Conservation (phyloP, 352 stramenopile genomes). For the Pythium phragmiticola region DNA sequence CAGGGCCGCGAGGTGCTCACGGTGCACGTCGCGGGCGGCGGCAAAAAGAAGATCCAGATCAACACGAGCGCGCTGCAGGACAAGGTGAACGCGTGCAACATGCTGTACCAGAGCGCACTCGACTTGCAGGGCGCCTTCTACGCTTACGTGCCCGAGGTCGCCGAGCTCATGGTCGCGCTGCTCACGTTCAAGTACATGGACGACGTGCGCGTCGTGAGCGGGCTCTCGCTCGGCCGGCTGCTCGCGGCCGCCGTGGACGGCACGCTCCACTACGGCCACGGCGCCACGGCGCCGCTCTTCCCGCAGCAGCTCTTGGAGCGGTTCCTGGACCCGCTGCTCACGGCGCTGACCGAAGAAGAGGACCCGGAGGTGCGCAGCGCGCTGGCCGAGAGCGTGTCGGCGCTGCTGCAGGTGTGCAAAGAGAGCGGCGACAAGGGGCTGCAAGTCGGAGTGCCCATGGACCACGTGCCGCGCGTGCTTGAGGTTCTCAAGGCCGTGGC, state of each 20-base stretch:
- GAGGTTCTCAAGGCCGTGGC: conserved; percentile 73
- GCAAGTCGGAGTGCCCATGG: conserved; percentile 59
- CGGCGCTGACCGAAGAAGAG: conserved; percentile 68
- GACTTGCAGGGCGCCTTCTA: conserved; percentile 83
- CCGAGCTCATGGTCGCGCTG: conserved; percentile 72
- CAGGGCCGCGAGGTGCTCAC: conserved; percentile 75
- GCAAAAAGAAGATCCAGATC: conserved; percentile 85
- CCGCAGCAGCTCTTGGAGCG: conserved; percentile 82
- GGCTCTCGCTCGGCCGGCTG: conserved; percentile 73
- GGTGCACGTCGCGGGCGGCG: conserved; percentile 72
- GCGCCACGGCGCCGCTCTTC: conserved; percentile 52
- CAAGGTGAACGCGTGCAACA: conserved; percentile 87
- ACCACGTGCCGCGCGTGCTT: conserved; percentile 66
- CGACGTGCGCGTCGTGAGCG: conserved; percentile 79
- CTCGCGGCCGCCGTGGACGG: conserved; percentile 72
- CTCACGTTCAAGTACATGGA: conserved; percentile 86
- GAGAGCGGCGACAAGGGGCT: conserved; percentile 75
- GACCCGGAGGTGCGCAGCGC: conserved; percentile 78
- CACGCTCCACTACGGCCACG: conserved; percentile 62
- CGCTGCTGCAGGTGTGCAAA: conserved; percentile 78
- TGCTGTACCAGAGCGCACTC: conserved; percentile 85
- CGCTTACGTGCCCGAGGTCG: conserved; percentile 76
- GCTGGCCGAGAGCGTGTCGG: conserved; percentile 73
- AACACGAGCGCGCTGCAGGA: conserved; percentile 86
- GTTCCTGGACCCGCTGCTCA: conserved; percentile 74